Conservation (phyloP, 441 rosid species). For the Cnidoscolus chayamansa region DNA sequence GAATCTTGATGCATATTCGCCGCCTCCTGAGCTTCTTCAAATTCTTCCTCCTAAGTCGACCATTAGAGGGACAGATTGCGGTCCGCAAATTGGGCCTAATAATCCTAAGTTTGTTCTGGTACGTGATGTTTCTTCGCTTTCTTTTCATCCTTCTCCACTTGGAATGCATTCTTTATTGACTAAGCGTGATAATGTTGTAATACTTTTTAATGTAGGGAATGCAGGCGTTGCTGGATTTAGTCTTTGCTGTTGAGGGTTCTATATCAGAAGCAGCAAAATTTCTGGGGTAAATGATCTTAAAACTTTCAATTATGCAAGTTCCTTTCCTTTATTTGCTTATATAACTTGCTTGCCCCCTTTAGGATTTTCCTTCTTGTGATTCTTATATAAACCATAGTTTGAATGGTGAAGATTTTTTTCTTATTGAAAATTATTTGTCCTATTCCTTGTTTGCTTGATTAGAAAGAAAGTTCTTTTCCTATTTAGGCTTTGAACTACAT, state of each 20-base stretch:
- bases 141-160: background rate
- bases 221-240: conserved; percentile 80
- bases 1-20: conserved; percentile 50
- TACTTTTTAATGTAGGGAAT: conserved; percentile 51
- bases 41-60: conserved; percentile 81
- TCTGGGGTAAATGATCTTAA: conserved; percentile 45
- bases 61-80: conserved; percentile 51
- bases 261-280: conserved; percentile 71
- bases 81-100: conserved; percentile 89
- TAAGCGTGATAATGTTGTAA: background rate
- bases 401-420: background rate
- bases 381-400: background rate
- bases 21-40: conserved; percentile 78
- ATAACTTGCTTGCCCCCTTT: background rate
- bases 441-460: background rate
- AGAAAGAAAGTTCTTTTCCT: background rate
- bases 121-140: background rate
- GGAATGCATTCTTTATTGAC: background rate
- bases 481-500: conserved; percentile 6
- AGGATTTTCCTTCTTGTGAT: background rate
- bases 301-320: background rate
- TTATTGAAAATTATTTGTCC: background rate
- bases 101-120: conserved; percentile 80
- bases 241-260: conserved; percentile 76
- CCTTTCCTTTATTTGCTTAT: background rate